These are phyloP conservation scores for Microascus cirrosus DNA, from an alignment of 2,329 filamentous ascomycete genomes.

Conservation along the genomic window DNA sequence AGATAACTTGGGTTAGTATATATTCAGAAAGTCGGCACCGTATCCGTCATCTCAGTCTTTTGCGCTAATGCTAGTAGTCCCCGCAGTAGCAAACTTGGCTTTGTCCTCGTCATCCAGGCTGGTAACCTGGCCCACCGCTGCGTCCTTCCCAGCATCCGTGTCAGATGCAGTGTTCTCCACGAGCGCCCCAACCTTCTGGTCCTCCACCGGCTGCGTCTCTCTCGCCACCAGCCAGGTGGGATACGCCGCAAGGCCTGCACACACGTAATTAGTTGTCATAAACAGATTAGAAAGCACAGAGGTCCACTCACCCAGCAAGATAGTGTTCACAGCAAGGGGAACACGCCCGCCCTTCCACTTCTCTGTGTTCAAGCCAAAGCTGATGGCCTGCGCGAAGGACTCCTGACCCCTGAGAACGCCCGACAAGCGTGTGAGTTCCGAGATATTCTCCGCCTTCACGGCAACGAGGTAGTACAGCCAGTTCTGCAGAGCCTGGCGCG, in stretches of 20 bases:
- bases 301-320: constrained; percentile 20
- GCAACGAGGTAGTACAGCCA: constrained; percentile 45
- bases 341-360: constrained; percentile 25
- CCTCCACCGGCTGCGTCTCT: constrained; percentile 16
- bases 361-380: constrained; percentile 24
- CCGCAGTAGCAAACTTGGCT: background rate
- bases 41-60: background rate
- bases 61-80: background rate
- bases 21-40: no score
- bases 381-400: constrained; percentile 26
- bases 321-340: constrained; percentile 24
- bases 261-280: background rate
- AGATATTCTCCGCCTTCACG: constrained; percentile 43
- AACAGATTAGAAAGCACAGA: background rate
- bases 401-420: constrained; percentile 28
- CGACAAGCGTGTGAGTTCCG: constrained; percentile 31
- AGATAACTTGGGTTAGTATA: no score
- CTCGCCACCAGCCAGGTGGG: constrained; percentile 20
- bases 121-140: background rate
- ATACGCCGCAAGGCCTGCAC: constrained; percentile 13
- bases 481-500: constrained; percentile 40
- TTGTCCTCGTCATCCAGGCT: background rate
- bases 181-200: background rate
- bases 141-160: background rate
- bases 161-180: background rate